phyloP scores from a whole-genome alignment of 129 eudicot genomes.

The Mikania micrantha region DNA sequence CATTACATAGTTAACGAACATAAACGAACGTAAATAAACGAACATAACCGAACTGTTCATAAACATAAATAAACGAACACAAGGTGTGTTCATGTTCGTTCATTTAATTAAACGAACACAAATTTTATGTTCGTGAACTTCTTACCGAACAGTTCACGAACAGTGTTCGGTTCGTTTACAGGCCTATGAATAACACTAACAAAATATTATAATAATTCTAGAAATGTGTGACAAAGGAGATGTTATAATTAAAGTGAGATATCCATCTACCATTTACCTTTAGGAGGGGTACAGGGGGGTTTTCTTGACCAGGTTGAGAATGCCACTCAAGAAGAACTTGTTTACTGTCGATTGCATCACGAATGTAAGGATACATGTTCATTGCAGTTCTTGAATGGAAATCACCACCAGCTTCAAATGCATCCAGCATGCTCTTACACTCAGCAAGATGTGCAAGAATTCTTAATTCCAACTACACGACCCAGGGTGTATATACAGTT shows the following conservation, averaged over 20 bases:
- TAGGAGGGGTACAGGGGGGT: conserved; percentile 86
- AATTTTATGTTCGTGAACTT: no score
- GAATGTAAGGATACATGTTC: conserved; percentile 96
- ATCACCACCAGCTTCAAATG: conserved; percentile 95
- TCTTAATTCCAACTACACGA: conserved; percentile 76
- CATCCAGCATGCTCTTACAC: conserved; percentile 94
- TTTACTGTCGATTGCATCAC: conserved; percentile 63
- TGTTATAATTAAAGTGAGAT: not conserved
- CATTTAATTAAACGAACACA: no score
- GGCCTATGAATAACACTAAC: no score
- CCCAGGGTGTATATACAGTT: not conserved
- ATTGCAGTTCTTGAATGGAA: conserved; percentile 98
- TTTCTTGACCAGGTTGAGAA: conserved; percentile 86
- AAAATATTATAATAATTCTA: no score
- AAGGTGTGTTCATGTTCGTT: no score
- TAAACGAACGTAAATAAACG: no score
- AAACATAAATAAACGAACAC: no score
- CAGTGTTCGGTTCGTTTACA: no score
- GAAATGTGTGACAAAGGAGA: not conserved
- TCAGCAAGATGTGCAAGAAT: conserved; percentile 95
- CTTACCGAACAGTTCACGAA: no score
- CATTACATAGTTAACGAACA: no score
- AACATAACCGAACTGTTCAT: no score
- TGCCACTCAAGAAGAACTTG: conserved; percentile 95
- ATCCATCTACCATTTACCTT: conserved; percentile 38